Conservation (phyloP, 169 alveolate genomes). For the Plasmodium ovale region DNA sequence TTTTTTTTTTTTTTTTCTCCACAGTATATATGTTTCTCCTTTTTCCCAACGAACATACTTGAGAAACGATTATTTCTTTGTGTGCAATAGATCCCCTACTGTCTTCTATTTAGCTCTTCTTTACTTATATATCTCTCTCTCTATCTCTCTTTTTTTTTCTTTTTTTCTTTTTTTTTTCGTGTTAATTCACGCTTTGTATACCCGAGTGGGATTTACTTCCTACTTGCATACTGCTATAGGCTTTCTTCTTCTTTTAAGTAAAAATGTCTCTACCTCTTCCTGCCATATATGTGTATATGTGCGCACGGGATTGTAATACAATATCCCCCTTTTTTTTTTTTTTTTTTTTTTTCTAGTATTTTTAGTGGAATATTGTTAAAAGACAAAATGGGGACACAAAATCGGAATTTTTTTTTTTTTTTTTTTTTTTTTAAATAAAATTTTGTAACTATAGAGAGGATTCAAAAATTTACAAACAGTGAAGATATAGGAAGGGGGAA, state of each 20-base stretch:
- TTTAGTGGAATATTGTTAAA: background rate
- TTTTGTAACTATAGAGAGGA: background rate
- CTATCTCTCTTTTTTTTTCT: background rate
- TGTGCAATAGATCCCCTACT: too few species aligned
- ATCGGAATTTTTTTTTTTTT: slow-evolving; percentile 5
- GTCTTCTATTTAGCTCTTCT: slow-evolving; percentile 1
- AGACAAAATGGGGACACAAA: slow-evolving; percentile 26
- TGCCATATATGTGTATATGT: background rate
- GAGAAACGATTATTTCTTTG: background rate
- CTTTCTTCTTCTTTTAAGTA: background rate
- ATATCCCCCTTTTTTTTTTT: too few species aligned
- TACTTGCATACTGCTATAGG: background rate
- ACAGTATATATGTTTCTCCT: background rate
- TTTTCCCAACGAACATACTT: background rate
- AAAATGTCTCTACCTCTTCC: too few species aligned
- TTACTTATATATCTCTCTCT: background rate
- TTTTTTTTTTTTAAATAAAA: slow-evolving; percentile 1
- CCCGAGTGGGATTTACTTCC: background rate
- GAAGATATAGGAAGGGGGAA: too few species aligned
- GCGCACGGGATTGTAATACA: too few species aligned
- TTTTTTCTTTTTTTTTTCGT: background rate
- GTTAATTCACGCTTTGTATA: background rate
- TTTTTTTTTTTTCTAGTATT: background rate
- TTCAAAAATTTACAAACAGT: too few species aligned
- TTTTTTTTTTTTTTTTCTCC: background rate